Evolutionary conservation across 306 rosid species (phyloP), one percentile per base, ranked within the genome.

Genomic region (Gynostemma pentaphyllum): DNA sequence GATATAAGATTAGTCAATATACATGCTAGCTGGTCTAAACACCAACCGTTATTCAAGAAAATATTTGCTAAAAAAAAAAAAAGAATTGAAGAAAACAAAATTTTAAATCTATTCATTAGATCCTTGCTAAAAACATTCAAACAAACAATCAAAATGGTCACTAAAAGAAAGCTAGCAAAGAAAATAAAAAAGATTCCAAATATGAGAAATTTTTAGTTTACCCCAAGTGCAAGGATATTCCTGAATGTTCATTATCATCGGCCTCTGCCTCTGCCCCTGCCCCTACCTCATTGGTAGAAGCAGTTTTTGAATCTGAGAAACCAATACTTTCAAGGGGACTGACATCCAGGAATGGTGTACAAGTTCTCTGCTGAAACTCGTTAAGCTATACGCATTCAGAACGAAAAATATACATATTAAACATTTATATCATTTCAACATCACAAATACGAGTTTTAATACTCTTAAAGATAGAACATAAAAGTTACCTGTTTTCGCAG

Each of bases 191-290:
- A n/a, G n/a, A n/a, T n/a, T n/a, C n/a, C n/a, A n/a, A n/a, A n/a
- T n/a, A n/a, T n/a, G n/a, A n/a, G n/a, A n/a, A n/a, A n/a, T n/a
- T n/a, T n/a, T n/a, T n/a, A 18, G 48, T 70, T 67, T 79, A 86
- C 90, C 90, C 87, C 65, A 86, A 74, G 9, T 81, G 87, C 80
- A 87, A 80, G 66, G 67, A 70, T 46, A 85, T 78, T 62, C 84
- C 88, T 14, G 88, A 87, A 59, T 64, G 64, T 36, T 78, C 84
- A 21, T 74, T 76, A 62, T 72, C 83, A n/a, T n/a, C n/a, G n/a
- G n/a, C n/a, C 69, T 79, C 80, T 8, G 79, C 67, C 53, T 65
- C 47, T 50, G 48, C 60, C 23, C 46, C 49, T 39, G 68, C 42
- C 42, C 30, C 62, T 2, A 41, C 28, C 42, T 55, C 62, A 15